Evolutionary conservation across 805 yeast species (phyloP), one percentile per base, ranked within the genome.

Genomic region (Pichia insulana): DNA sequence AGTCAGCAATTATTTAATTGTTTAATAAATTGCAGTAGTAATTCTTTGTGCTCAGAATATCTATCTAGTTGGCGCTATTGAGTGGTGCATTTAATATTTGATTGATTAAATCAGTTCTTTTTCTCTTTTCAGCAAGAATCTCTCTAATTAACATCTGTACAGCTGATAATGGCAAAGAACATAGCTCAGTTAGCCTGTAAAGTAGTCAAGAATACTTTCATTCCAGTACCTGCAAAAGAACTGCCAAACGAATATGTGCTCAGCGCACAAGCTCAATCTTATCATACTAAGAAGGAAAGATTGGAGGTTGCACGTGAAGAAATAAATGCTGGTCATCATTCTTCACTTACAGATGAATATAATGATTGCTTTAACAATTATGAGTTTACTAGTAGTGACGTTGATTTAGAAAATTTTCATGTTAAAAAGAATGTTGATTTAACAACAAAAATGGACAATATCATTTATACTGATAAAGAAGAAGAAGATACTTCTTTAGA

Each of bases 351-450:
- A 7, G 38, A 43, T 3, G 47, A 41, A 19, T 39, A 40, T 20
- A 44, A 39, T 9, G 49, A 48, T 10, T 44, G 50, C 20, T 47
- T 47, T 32, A 40, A 38, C 5, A 46, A 48, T 26, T 42, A 39
- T 9, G 41, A 30, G 3, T 39, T 40, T 13, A 33, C 36, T 13
- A 34, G 25, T 22, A 22, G 25, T 22, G 25, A 30, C 8, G 31
- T n/a, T 12, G 39, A 43, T 31, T 16, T 39, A 17, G 37, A 42
- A n/a, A 18, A 30, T 10, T 26, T 22, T 11, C 27, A 38, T 11
- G 25, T 22, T 22, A 22, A 22, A 22, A 22, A 22, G 8, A 22
- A 22, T 22, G 31, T 6, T 28, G 13, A 11, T 7, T 4, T 4
- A 7, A 7, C 28, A 7, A 40, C 36, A 18, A 13, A 34, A 11